phyloP scores from a whole-genome alignment of 345 rosid species.

The Zanthoxylum bungeanum region DNA sequence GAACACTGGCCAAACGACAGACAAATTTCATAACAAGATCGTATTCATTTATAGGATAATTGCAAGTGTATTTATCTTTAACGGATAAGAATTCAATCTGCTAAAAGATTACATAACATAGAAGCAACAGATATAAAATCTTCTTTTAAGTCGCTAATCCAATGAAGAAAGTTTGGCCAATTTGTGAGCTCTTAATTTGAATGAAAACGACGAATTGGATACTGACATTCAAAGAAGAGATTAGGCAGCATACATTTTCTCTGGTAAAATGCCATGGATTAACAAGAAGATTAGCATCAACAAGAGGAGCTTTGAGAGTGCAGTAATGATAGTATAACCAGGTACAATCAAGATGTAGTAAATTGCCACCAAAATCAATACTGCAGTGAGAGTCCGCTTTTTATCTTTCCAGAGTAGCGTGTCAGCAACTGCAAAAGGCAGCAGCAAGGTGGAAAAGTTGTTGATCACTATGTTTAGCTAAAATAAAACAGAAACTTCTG shows the following conservation, averaged over 20 bases:
- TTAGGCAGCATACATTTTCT: constrained; percentile 54
- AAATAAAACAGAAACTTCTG: not conserved
- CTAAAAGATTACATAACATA: not conserved
- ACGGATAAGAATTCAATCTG: not conserved
- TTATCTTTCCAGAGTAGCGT: constrained; percentile 85
- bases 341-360: constrained; percentile 71
- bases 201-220: not conserved
- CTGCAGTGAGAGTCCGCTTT: constrained; percentile 46
- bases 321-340: constrained; percentile 52
- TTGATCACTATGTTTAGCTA: constrained; percentile 1
- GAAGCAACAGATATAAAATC: not conserved
- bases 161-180: constrained; percentile 1
- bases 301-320: constrained; percentile 67
- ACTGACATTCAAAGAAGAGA: constrained; percentile 14
- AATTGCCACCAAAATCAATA: constrained; percentile 54
- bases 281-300: constrained; percentile 53
- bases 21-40: too few relatives aligned
- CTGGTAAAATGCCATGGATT: constrained; percentile 78
- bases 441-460: constrained; percentile 9
- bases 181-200: not conserved
- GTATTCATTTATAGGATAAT: not conserved
- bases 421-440: constrained; percentile 73
- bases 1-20: too few relatives aligned
- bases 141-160: not conserved
- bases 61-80: not conserved